Evolutionary conservation across 495 filamentous ascomycete species (phyloP).

Genomic region (Paragyromitra xinjiangensis): DNA sequence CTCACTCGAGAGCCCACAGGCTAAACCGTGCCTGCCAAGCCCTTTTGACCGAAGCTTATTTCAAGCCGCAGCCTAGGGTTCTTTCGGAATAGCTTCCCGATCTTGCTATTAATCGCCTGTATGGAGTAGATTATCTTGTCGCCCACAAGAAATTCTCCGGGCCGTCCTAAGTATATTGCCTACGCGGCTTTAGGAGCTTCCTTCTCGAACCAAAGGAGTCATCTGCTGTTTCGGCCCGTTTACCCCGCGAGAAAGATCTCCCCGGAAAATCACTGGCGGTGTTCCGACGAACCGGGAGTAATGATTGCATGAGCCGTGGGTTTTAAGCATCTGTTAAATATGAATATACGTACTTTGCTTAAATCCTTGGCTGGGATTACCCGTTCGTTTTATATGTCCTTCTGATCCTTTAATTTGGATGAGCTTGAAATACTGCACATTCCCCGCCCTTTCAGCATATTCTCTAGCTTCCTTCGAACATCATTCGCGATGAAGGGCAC

Average conservation of each 20-base stretch:
- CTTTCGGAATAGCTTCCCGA: conserved; percentile 28
- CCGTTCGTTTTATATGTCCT: not conserved
- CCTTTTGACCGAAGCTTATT: conserved; percentile 29
- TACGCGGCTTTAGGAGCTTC: conserved; percentile 1
- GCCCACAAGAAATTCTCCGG: not conserved
- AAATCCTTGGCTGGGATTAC: not conserved
- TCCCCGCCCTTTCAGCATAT: not conserved
- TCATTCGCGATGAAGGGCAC: conserved; percentile 26
- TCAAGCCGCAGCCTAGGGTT: conserved; percentile 10
- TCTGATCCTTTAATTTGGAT: not conserved
- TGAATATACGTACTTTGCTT: conserved; percentile 15
- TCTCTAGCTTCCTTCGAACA: conserved; percentile 2
- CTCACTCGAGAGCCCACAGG: conserved; percentile 22
- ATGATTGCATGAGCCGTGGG: conserved; percentile 10
- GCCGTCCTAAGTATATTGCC: conserved; percentile 34
- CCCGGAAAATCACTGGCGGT: conserved; percentile 31
- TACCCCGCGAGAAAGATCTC: conserved; percentile 35
- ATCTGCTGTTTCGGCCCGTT: conserved; percentile 39
- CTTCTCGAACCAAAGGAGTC: conserved; percentile 15
- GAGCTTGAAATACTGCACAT: conserved; percentile 37
- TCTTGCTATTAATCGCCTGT: conserved; percentile 2
- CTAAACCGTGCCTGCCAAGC: conserved; percentile 22
- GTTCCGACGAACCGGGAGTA: conserved; percentile 38
- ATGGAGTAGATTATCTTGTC: not conserved
- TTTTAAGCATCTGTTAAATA: conserved; percentile 8